Evolutionary conservation across 2,329 filamentous ascomycete genomes (phyloP).

Genomic region (Beauveria asiatica): DNA sequence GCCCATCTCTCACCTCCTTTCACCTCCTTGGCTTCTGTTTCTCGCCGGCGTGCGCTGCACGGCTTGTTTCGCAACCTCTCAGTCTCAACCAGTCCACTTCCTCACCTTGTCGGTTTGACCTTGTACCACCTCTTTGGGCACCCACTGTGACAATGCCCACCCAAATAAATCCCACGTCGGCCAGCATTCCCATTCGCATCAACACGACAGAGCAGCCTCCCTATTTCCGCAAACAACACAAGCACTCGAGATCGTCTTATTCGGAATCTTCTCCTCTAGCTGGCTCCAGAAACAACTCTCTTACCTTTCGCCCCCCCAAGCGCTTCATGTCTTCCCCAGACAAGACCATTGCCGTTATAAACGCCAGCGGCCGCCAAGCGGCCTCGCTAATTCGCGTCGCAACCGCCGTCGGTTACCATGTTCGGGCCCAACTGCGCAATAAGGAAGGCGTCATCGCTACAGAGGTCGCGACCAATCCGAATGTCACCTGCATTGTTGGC

Average conservation of each 20-base stretch:
- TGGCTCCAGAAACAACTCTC: slow-evolving; percentile 48
- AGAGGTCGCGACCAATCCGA: slow-evolving; percentile 74
- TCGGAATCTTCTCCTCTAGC: slow-evolving; percentile 50
- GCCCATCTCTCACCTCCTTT: neutral
- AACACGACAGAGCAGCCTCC: slow-evolving; percentile 25
- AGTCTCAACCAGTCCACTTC: neutral
- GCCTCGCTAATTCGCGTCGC: slow-evolving; percentile 92
- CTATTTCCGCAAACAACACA: slow-evolving; percentile 39
- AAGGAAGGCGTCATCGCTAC: slow-evolving; percentile 79
- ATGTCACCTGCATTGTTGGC: slow-evolving; percentile 58
- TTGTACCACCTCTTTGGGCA: slow-evolving; percentile 6
- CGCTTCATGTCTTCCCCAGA: slow-evolving; percentile 50
- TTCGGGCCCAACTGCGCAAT: slow-evolving; percentile 85
- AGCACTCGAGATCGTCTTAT: slow-evolving; percentile 54
- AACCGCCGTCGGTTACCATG: slow-evolving; percentile 84
- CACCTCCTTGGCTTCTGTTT: neutral
- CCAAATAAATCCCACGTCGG: slow-evolving; percentile 30
- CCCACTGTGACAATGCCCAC: slow-evolving; percentile 25
- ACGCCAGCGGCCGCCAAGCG: slow-evolving; percentile 90
- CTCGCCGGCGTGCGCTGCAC: neutral
- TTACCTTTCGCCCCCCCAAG: slow-evolving; percentile 53
- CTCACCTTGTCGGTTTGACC: neutral
- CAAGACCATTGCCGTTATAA: slow-evolving; percentile 90
- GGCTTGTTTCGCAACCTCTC: neutral
- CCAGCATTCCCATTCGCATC: slow-evolving; percentile 30